phyloP scores from a whole-genome alignment of 495 filamentous ascomycete species.

The Aspergillus panamensis region DNA sequence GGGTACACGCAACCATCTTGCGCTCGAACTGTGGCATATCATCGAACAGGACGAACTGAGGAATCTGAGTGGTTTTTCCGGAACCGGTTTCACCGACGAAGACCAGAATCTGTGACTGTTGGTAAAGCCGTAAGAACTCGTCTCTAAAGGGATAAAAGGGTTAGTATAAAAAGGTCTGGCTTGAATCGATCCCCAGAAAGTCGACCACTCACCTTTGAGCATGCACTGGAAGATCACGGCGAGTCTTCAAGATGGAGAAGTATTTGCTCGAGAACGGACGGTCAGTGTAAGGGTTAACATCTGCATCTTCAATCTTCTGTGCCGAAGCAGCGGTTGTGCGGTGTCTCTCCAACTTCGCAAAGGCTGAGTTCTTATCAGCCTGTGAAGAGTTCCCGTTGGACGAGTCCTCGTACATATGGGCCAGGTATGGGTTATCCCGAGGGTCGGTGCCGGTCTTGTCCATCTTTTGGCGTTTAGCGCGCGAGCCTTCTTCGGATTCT shows the following conservation, averaged over 20 bases:
- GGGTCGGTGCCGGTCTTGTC: constrained; percentile 48
- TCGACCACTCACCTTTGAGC: constrained; percentile 64
- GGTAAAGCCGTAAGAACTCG: constrained; percentile 90
- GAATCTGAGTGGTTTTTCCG: constrained; percentile 98
- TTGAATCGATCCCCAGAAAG: not conserved
- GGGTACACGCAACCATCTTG: constrained; percentile 95
- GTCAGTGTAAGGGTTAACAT: constrained; percentile 80
- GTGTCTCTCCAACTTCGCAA: constrained; percentile 70
- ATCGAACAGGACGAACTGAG: constrained; percentile 96
- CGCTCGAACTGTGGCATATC: constrained; percentile 80
- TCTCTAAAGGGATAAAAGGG: constrained; percentile 52
- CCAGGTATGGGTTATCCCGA: constrained; percentile 78
- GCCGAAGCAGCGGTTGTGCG: constrained; percentile 76
- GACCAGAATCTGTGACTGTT: constrained; percentile 89
- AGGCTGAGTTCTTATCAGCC: constrained; percentile 40
- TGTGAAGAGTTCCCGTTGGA: constrained; percentile 38
- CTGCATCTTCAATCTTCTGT: constrained; percentile 69
- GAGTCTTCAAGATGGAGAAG: constrained; percentile 77
- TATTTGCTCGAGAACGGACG: constrained; percentile 74
- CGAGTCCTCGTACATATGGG: constrained; percentile 71
- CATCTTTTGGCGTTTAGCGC: constrained; percentile 50
- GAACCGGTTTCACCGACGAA: constrained; percentile 99
- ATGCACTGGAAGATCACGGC: constrained; percentile 85
- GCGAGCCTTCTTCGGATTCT: constrained; percentile 40
- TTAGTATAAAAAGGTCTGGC: not conserved